A percentile compares a stretch with the other conserved stretches of the same genome.
These are phyloP conservation scores for Xylariaceae sp. DNA, from an alignment of 2,329 filamentous ascomycete genomes.

Conservation along the genomic window DNA sequence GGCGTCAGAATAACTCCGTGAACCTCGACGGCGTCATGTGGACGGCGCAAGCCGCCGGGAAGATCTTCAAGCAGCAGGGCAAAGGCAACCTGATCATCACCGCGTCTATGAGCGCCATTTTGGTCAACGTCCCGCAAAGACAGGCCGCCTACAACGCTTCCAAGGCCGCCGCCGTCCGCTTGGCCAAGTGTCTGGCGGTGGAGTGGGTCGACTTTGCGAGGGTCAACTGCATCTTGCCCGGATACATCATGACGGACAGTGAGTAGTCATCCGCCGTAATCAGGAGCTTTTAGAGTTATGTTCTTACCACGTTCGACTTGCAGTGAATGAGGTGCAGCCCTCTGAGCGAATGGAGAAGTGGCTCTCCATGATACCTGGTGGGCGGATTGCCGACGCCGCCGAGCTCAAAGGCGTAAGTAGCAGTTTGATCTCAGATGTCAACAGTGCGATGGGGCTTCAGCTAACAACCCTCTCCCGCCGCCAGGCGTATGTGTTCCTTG, in stretches of 20 bases:
- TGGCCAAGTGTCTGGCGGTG: constrained; percentile 40
- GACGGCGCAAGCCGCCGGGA: constrained; percentile 41
- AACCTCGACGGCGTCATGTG: constrained; percentile 42
- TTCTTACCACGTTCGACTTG: not conserved
- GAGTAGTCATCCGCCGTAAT: constrained; percentile 3
- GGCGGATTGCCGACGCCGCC: constrained; percentile 31
- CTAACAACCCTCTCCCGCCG: constrained; percentile 3
- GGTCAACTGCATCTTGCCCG: constrained; percentile 40
- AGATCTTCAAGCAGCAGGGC: constrained; percentile 36
- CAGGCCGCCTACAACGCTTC: constrained; percentile 15
- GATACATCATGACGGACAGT: constrained; percentile 35
- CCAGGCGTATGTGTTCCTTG: constrained; percentile 36
- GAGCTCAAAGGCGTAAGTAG: constrained; percentile 33
- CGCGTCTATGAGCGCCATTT: constrained; percentile 10
- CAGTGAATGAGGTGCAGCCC: constrained; percentile 33
- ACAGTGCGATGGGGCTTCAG: not conserved
- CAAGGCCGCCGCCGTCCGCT: constrained; percentile 35
- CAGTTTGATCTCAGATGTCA: not conserved
- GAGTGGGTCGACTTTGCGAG: constrained; percentile 42
- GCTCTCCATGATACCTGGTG: constrained; percentile 32
- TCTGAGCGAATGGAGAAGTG: constrained; percentile 30
- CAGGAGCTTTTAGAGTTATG: not conserved
- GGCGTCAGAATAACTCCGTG: constrained; percentile 37
- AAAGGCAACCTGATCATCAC: constrained; percentile 22
- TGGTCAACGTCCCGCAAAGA: constrained; percentile 16